Conservation (phyloP, 176 grass and related monocot genomes). For the Triticum turgidum region DNA sequence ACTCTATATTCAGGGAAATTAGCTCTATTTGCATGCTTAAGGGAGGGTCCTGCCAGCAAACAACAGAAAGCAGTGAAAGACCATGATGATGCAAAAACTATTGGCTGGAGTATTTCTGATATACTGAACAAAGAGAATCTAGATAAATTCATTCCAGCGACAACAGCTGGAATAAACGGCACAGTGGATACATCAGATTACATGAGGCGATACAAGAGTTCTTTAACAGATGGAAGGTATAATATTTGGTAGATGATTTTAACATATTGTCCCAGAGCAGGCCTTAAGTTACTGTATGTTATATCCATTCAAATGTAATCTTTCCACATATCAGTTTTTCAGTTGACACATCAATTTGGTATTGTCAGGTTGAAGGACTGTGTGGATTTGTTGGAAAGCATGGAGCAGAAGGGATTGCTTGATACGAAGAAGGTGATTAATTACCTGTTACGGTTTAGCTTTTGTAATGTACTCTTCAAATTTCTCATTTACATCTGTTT, state of each 20-base stretch:
- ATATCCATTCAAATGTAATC: constrained; percentile 23
- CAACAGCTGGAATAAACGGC: constrained; percentile 44
- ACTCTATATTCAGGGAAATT: constrained; percentile 47
- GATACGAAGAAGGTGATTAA: constrained; percentile 77
- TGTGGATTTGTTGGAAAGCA: constrained; percentile 69
- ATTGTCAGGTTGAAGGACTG: constrained; percentile 74
- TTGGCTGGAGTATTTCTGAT: constrained; percentile 37
- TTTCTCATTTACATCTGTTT: constrained; percentile 41
- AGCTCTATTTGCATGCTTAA: constrained; percentile 60
- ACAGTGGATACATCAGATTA: constrained; percentile 49
- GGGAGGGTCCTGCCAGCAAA: constrained; percentile 58
- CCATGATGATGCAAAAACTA: constrained; percentile 36
- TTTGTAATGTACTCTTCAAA: constrained; percentile 14
- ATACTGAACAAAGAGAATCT: constrained; percentile 44
- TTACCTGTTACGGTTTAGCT: constrained; percentile 3
- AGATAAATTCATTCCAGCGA: constrained; percentile 30
- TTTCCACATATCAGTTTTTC: background rate
- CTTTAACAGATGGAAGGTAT: constrained; percentile 84
- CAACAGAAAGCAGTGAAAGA: constrained; percentile 45
- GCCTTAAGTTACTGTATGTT: constrained; percentile 5
- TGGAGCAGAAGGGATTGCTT: constrained; percentile 64
- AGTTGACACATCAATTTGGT: constrained; percentile 18
- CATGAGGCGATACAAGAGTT: constrained; percentile 66
- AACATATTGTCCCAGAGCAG: background rate
- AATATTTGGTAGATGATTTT: constrained; percentile 26